Percentiles rank a stretch among this genome's conserved stretches.
phyloP scores from a whole-genome alignment of 495 filamentous ascomycete genomes.

The Talaromyces trachyspermus region DNA sequence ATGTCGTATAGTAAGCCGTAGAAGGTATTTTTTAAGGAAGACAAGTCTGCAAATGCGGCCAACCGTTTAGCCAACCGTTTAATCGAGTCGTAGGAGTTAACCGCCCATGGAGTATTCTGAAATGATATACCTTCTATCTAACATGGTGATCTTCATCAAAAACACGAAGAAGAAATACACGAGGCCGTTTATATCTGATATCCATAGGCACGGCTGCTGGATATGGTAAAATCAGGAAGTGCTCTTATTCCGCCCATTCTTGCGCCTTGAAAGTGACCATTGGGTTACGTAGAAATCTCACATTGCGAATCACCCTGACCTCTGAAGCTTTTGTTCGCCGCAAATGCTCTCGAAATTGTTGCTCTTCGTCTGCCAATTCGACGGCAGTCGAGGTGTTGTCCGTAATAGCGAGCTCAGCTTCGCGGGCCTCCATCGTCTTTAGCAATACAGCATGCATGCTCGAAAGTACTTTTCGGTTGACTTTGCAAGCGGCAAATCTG shows the following conservation, averaged over 20 bases:
- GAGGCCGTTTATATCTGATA: too few relatives aligned
- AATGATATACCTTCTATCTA: too few relatives aligned
- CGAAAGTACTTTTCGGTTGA: slow-evolving; percentile 82
- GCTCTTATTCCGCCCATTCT: slow-evolving; percentile 25
- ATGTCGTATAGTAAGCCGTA: slow-evolving; percentile 26
- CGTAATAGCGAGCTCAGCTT: slow-evolving; percentile 39
- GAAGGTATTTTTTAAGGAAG: not conserved
- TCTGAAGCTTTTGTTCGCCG: slow-evolving; percentile 70
- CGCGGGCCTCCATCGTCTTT: slow-evolving; percentile 65
- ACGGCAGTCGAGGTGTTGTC: slow-evolving; percentile 8
- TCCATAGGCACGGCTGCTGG: too few relatives aligned
- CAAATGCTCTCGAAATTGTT: slow-evolving; percentile 57
- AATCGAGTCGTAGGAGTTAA: too few relatives aligned
- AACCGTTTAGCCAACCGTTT: too few relatives aligned
- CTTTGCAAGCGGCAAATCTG: slow-evolving; percentile 71
- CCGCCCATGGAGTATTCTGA: too few relatives aligned
- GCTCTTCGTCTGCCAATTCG: slow-evolving; percentile 34
- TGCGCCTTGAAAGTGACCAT: slow-evolving; percentile 29
- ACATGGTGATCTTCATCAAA: too few relatives aligned
- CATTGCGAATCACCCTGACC: slow-evolving; percentile 68
- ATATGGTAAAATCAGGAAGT: too few relatives aligned
- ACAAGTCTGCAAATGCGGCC: not conserved
- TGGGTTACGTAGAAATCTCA: slow-evolving; percentile 57
- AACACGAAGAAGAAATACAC: too few relatives aligned
- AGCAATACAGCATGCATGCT: slow-evolving; percentile 84